These are phyloP conservation scores for Citrullus amarus DNA, from an alignment of 306 rosid species.

Conservation along the genomic window DNA sequence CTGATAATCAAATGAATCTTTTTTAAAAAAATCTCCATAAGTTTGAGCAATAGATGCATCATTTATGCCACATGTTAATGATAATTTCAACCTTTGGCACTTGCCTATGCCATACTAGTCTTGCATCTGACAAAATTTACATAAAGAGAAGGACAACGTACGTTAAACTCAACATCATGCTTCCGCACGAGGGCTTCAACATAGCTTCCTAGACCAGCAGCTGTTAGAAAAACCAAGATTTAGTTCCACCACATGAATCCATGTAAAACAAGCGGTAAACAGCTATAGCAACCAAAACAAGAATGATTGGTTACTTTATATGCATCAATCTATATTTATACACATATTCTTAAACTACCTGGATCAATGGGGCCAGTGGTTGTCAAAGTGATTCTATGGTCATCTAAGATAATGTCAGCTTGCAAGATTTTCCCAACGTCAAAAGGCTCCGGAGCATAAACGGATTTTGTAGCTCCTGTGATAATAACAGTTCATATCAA, in stretches of 20 bases:
- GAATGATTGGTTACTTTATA: background rate
- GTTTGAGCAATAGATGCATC: background rate
- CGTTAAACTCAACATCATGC: conserved; percentile 78
- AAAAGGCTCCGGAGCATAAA: conserved; percentile 81
- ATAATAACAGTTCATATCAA: background rate
- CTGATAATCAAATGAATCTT: background rate
- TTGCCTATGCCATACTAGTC: background rate
- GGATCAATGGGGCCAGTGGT: conserved; percentile 78
- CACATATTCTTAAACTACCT: conserved; percentile 24
- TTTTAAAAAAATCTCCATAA: background rate
- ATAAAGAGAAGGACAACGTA: conserved; percentile 20
- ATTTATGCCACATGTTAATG: background rate
- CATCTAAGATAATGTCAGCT: conserved; percentile 39
- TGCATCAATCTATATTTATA: background rate
- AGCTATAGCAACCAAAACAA: background rate
- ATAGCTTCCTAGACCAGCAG: conserved; percentile 91
- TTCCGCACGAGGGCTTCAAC: conserved; percentile 86
- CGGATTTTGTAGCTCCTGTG: conserved; percentile 71
- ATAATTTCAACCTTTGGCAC: background rate
- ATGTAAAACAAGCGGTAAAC: background rate
- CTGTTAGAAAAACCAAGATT: conserved; percentile 35
- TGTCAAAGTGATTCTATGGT: conserved; percentile 36
- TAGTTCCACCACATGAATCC: background rate
- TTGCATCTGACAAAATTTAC: background rate
- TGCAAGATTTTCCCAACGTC: conserved; percentile 72